A percentile compares a stretch with the other conserved stretches of the same genome.
These are phyloP conservation scores for Coemansia sp. DNA, from an alignment of 192 early-diverging fungal species.

Conservation along the genomic window DNA sequence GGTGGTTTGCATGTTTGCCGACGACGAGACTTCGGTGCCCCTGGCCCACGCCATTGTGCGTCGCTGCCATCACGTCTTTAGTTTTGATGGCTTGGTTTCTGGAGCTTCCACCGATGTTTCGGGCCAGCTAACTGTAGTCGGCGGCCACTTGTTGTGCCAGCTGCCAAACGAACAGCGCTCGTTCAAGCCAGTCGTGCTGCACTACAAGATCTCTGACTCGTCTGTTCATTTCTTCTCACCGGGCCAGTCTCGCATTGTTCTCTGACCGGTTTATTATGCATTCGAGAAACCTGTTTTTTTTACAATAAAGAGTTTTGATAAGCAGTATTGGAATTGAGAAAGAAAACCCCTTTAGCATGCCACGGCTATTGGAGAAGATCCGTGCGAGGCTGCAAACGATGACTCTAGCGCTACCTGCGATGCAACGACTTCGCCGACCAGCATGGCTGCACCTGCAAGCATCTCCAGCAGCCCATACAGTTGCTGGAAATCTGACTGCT, in stretches of 20 bases:
- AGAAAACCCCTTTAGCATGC: neutral
- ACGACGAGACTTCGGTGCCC: constrained; percentile 16
- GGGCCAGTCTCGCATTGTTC: constrained; percentile 38
- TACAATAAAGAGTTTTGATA: neutral
- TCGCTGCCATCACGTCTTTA: constrained; percentile 25
- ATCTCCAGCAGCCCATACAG: neutral
- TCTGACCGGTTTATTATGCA: no score
- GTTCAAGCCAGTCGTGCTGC: constrained; percentile 31
- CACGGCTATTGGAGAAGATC: neutral
- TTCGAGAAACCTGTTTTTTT: neutral
- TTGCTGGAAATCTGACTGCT: no score
- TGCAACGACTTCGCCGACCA: constrained; percentile 21
- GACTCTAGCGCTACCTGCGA: constrained; percentile 35
- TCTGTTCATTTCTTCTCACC: constrained; percentile 45
- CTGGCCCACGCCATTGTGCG: constrained; percentile 16
- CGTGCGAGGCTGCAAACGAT: constrained; percentile 20
- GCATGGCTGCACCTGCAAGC: neutral
- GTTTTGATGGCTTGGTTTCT: constrained; percentile 22
- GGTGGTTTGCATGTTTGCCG: constrained; percentile 22
- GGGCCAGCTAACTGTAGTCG: constrained; percentile 36
- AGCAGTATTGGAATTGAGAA: neutral
- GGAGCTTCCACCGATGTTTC: constrained; percentile 36
- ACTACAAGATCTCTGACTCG: constrained; percentile 33
- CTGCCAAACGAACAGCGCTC: neutral
- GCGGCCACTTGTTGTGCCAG: constrained; percentile 33